A percentile compares a stretch with the other conserved stretches of the same genome.
Evolutionary conservation across 352 stramenopile genomes (phyloP).

Genomic region (Phytophthora pinifolia): DNA sequence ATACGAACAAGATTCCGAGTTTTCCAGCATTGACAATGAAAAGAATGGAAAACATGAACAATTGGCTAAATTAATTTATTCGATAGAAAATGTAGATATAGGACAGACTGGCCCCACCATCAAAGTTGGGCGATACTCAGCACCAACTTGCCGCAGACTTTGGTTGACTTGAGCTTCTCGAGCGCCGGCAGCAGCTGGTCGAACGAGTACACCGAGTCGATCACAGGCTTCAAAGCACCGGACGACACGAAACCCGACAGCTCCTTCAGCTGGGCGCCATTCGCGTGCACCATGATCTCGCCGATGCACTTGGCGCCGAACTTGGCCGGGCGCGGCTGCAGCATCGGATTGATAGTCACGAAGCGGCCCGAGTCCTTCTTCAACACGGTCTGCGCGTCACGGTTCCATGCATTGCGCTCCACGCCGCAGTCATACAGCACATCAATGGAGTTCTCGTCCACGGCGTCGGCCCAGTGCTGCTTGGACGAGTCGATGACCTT

Average conservation of each 20-base stretch:
- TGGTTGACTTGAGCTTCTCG: constrained; percentile 36
- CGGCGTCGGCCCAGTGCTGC: constrained; percentile 30
- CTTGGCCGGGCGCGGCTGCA: constrained; percentile 34
- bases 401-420: constrained; percentile 31
- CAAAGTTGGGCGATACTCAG: constrained; percentile 28
- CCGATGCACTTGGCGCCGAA: constrained; percentile 38
- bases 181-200: constrained; percentile 39
- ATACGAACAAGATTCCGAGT: no score
- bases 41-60: no score
- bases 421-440: constrained; percentile 42
- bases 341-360: constrained; percentile 34
- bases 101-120: no score
- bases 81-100: no score
- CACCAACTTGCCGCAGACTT: constrained; percentile 56
- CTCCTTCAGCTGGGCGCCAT: constrained; percentile 36
- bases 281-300: constrained; percentile 29
- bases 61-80: neutral
- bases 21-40: no score
- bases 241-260: constrained; percentile 34
- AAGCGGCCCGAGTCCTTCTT: constrained; percentile 30
- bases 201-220: constrained; percentile 46
- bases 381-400: constrained; percentile 33
- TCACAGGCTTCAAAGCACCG: constrained; percentile 21
- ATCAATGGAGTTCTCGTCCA: constrained; percentile 40
- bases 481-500: constrained; percentile 66